Base-by-base conservation (phyloP, 768 basidiomycete species). In the Postia placenta region DNA sequence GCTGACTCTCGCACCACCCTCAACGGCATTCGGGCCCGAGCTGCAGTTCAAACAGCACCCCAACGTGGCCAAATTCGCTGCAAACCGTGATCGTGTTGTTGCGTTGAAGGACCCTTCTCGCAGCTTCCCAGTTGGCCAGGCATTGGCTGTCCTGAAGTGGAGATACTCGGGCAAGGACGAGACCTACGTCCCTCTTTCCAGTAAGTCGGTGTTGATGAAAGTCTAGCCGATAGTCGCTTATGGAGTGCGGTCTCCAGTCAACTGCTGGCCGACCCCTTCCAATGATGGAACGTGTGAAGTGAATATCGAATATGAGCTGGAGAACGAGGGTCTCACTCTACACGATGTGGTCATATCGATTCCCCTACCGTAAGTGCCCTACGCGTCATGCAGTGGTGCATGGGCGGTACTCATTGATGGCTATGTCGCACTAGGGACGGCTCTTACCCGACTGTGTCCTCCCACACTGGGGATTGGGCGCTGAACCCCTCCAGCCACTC, bases 41-140 rank as follows among this genome's bases (percentile, higher is more conserved):
- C 68, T 97, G 37, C 92, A 95, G 65, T 96, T 95, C 78, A 97
- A 97, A 68, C 92, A 96, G 57, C 96, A 97, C 60, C 95, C 95
- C 5, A 86, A 96, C 51, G 88, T 97, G 12, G 87, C 83, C 51
- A 95, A 92, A 68, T 91, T 94, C 52, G 72, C 70, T 0, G 80
- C 84, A 11, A 79, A 80, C 51, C 69, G 71, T 66, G 85, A 79
- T 2, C 74, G 87, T 33, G 65, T 84, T 17, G 74, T 98, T 36
- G 83, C 84, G 0, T 72, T 97, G 54, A 96, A 93, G 69, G 94
- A 98, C 61, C 62, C 86, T 2, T 77, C 81, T 35, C 76, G 83
- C 56, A 71, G 80, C 5, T 97, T 97, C 78, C 95, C 92, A 1
- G 85, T 97, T 35, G 83, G 85, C 9, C 89, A 94, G 55, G 78